A percentile compares a stretch with the other conserved stretches of the same genome.
These are phyloP conservation scores for Mallotus japonicus DNA, from an alignment of 441 rosid species.

Conservation along the genomic window DNA sequence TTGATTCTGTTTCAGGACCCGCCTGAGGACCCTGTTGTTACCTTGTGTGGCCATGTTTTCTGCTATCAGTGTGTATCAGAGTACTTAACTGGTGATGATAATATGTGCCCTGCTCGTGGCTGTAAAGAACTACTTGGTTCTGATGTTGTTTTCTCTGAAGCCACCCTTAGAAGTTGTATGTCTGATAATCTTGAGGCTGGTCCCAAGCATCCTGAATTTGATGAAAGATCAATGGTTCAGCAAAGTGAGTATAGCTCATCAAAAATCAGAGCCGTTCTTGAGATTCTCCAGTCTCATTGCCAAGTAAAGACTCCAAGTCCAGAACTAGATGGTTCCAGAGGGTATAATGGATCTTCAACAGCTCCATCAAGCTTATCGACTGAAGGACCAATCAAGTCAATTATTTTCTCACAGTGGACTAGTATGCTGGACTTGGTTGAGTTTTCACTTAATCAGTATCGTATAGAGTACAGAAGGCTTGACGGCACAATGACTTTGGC, in stretches of 20 bases:
- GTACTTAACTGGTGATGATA: conserved; percentile 72
- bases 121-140: conserved; percentile 73
- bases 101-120: conserved; percentile 62
- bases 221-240: conserved; percentile 39
- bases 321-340: conserved; percentile 34
- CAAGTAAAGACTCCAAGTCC: conserved; percentile 33
- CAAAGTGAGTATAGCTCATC: conserved; percentile 62
- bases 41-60: conserved; percentile 86
- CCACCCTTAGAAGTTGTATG: conserved; percentile 57
- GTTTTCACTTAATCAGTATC: conserved; percentile 40
- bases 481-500: conserved; percentile 83
- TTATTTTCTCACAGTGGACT: conserved; percentile 95
- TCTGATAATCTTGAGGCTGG: conserved; percentile 40
- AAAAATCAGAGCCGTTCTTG: conserved; percentile 72
- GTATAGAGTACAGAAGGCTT: conserved; percentile 73
- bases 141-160: conserved; percentile 76
- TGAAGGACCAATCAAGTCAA: conserved; percentile 66
- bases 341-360: conserved; percentile 34
- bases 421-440: conserved; percentile 88
- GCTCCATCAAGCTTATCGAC: conserved; percentile 34
- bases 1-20: conserved; percentile 69
- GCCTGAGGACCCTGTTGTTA: conserved; percentile 87
- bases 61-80: conserved; percentile 87
- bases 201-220: conserved; percentile 34
- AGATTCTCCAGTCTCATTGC: conserved; percentile 59